phyloP scores from a whole-genome alignment of 805 yeast genomes.

The Pichia rugopelliculosa region DNA sequence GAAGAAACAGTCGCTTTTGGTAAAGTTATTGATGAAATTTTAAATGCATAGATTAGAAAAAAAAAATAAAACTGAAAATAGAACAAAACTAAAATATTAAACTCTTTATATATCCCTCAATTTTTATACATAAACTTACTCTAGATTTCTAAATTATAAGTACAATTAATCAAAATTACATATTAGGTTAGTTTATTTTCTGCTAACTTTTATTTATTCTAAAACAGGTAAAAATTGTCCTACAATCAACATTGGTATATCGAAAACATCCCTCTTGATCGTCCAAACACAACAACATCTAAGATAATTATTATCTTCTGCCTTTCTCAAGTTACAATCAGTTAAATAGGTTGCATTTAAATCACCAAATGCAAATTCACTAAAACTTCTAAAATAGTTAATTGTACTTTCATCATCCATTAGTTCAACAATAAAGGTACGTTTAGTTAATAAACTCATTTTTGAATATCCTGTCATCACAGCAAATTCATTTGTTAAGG shows the following conservation, averaged over 20 bases:
- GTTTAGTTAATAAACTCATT: conserved; percentile 47
- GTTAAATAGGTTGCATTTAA: conserved; percentile 46
- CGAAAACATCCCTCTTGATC: conserved; percentile 74
- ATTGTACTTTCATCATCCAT: conserved; percentile 76
- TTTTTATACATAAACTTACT: background rate
- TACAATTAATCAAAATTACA: background rate
- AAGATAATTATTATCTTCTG: conserved; percentile 32
- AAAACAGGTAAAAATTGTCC: conserved; percentile 74
- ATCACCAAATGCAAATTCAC: conserved; percentile 64
- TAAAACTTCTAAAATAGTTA: conserved; percentile 64
- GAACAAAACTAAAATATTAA: background rate
- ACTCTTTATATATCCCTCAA: background rate
- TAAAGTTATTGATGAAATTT: conserved; percentile 23
- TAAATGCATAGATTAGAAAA: conserved; percentile 9
- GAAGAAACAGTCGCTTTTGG: conserved; percentile 44
- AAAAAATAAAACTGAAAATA: background rate
- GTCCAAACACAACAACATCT: conserved; percentile 81
- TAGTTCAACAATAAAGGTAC: conserved; percentile 68
- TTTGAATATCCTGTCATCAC: conserved; percentile 59
- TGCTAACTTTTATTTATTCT: too few species aligned
- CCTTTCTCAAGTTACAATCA: conserved; percentile 38
- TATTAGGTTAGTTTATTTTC: background rate
- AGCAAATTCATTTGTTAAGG: conserved; percentile 67
- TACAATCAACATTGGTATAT: conserved; percentile 74
- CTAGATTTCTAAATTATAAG: background rate